Base-by-base conservation (phyloP, 805 yeast genomes). In the Lipomyces sp. region DNA sequence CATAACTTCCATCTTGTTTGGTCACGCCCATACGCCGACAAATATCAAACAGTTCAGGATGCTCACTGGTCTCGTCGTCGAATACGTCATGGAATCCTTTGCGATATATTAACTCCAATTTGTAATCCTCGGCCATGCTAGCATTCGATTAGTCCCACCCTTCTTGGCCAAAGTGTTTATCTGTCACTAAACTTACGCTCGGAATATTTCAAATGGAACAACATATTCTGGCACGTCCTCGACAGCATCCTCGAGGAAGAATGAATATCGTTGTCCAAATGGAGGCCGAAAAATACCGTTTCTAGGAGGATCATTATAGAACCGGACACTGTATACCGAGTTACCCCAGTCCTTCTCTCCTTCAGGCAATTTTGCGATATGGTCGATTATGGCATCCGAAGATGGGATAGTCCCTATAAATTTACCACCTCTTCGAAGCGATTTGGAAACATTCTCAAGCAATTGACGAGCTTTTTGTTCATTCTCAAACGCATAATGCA, bases 201-300 rank as follows among this genome's bases (percentile, higher is more conserved):
- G 83, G 65, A 95, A 85, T 0, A 88, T 85, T 74, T 94, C 98
- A 77, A 95, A 92, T 0, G 98, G 98, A 5, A 95, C 97, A 4
- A 95, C 96, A 74, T 90, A 95, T 75, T 95, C 99, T 0, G 98
- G 98, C 32, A 95, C 97, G 73, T 95, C 88, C 69, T 92, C 97
- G 59, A 95, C 94, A 0, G 99, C 99, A 79, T 95, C 99, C 70
- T 87, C 87, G 65, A 95, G 80, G 79, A 82, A 90, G 76, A 90
- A 95, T 62, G 85, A 86, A 77, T 95, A 95, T 73, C 85, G 82
- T 77, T 93, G 90, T 0, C 99, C 99, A 75, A 81, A 92, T 0
- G 95, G 90, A 0, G 87, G 84, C 8, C 86, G 80, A 74, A 90
- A 91, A 58, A 84, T 86, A 1, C 94, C 92, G 71, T 86, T 89